phyloP scores from a whole-genome alignment of 192 early-diverging fungal species.

The Backusella westeae region DNA sequence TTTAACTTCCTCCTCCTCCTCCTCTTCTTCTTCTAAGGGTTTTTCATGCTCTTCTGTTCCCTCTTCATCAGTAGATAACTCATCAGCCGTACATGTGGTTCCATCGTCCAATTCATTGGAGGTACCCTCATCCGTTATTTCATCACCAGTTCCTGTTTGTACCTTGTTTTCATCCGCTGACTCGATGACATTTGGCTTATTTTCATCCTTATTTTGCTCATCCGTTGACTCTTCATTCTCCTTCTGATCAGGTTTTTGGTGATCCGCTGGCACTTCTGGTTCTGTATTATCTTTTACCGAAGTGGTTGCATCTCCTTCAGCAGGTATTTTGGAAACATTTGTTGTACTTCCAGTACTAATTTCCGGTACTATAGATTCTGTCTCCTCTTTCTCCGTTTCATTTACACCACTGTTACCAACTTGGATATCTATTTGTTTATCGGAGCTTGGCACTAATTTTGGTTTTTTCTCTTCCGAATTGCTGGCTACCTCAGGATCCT shows the following conservation, averaged over 20 bases:
- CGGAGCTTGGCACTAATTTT: background rate
- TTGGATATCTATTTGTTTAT: background rate
- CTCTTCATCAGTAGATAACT: background rate
- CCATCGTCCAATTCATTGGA: background rate
- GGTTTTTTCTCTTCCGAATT: background rate
- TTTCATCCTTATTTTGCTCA: background rate
- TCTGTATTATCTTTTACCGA: background rate
- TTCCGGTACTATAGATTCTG: background rate
- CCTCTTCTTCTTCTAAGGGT: background rate
- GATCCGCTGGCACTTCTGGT: background rate
- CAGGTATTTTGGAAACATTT: background rate
- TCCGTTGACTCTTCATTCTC: background rate
- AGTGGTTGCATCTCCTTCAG: background rate
- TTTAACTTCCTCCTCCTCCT: background rate
- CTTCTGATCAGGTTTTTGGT: background rate
- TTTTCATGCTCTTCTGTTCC: background rate
- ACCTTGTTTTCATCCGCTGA: background rate
- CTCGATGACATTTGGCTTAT: background rate
- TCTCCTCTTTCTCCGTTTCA: background rate
- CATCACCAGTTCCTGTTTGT: background rate
- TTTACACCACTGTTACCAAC: background rate
- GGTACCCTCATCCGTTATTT: background rate
- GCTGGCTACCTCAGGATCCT: background rate
- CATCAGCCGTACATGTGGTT: background rate
- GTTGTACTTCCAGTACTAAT: background rate